A percentile compares a stretch with the other conserved stretches of the same genome.
These are phyloP conservation scores for Gonapodya sp. DNA, from an alignment of 192 early-diverging fungal species.

Conservation along the genomic window DNA sequence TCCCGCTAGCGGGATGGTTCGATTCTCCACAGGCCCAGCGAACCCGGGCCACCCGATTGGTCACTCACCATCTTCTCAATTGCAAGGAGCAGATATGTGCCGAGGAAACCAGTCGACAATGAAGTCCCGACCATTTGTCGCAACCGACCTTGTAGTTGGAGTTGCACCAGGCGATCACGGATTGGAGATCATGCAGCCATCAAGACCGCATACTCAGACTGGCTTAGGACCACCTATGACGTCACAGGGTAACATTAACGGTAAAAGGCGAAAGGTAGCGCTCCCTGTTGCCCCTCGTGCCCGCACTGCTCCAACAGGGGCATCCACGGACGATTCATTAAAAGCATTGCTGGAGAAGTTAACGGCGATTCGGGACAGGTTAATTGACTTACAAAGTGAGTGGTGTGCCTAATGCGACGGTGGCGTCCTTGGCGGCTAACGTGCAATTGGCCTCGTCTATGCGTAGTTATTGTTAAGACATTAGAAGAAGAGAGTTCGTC, in stretches of 20 bases:
- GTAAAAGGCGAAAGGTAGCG: neutral
- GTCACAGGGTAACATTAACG: conserved; percentile 10
- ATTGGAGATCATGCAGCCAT: neutral
- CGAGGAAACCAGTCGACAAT: conserved; percentile 6
- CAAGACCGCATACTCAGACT: conserved; percentile 2
- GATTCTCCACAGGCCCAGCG: neutral
- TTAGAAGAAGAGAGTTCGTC: neutral
- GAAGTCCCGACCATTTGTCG: neutral
- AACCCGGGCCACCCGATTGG: neutral
- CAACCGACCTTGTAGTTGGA: conserved; percentile 4
- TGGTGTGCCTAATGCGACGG: neutral
- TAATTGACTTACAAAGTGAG: conserved; percentile 30
- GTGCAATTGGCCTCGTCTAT: neutral
- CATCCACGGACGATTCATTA: conserved; percentile 19
- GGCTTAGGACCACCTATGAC: conserved; percentile 6
- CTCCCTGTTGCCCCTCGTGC: neutral
- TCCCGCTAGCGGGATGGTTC: neutral
- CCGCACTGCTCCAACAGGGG: conserved; percentile 10
- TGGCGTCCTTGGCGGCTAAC: neutral
- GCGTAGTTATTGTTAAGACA: neutral
- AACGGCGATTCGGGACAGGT: conserved; percentile 37
- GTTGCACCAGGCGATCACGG: neutral
- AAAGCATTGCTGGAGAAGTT: conserved; percentile 36
- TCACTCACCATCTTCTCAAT: neutral
- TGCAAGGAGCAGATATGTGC: neutral